Conservation (phyloP, 179 eudicot species). For the Gypsophila paniculata region DNA sequence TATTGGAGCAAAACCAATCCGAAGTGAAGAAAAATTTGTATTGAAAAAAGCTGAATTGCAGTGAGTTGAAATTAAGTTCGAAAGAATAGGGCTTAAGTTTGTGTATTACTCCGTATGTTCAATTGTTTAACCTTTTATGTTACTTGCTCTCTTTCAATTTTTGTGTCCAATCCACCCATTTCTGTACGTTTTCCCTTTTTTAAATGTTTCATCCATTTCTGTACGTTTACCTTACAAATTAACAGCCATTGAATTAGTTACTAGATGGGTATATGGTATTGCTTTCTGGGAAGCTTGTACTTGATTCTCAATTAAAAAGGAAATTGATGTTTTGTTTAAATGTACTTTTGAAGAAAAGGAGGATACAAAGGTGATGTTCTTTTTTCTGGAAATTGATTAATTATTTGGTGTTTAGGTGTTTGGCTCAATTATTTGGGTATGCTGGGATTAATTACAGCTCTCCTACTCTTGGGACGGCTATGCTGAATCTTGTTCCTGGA, state of each 20-base stretch:
- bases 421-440: conserved; percentile 63
- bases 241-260: not conserved
- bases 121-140: no score
- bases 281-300: not conserved
- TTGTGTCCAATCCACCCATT: no score
- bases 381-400: not conserved
- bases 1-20: no score
- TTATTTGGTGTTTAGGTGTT: conserved; percentile 37
- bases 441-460: conserved; percentile 59
- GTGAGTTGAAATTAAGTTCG: no score
- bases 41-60: no score
- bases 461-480: conserved; percentile 63
- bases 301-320: not conserved
- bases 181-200: no score
- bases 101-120: no score
- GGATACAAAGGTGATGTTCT: not conserved
- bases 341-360: not conserved
- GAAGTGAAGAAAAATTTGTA: no score
- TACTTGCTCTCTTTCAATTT: no score
- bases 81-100: not conserved
- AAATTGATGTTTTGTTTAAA: not conserved
- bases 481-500: conserved; percentile 87
- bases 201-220: no score
- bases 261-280: not conserved
- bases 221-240: no score